These are phyloP conservation scores for Cytauxzoon felis DNA, from an alignment of 169 alveolate species.

Conservation along the genomic window DNA sequence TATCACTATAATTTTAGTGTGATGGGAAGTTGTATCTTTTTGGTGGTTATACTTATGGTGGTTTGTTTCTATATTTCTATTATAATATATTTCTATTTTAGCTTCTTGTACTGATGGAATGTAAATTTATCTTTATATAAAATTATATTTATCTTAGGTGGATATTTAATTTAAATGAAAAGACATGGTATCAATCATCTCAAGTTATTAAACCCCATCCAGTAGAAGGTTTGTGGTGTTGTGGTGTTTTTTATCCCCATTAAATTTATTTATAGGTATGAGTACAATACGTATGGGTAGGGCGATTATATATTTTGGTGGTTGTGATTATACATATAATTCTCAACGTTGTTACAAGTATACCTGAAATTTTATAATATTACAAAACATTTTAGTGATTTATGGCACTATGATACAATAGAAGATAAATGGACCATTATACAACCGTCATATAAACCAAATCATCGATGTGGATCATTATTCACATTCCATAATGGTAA, in stretches of 20 bases:
- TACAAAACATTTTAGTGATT: neutral
- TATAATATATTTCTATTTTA: neutral
- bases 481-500: too few species aligned
- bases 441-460: constrained; percentile 30
- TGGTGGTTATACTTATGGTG: constrained; percentile 61
- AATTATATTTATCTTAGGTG: constrained; percentile 18
- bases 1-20: neutral
- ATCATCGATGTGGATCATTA: constrained; percentile 39
- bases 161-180: constrained; percentile 23
- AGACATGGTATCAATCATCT: constrained; percentile 28
- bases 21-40: constrained; percentile 40
- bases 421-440: constrained; percentile 48
- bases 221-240: constrained; percentile 31
- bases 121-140: neutral
- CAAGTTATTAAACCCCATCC: constrained; percentile 48
- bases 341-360: constrained; percentile 56
- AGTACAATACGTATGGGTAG: constrained; percentile 49
- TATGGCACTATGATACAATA: constrained; percentile 56
- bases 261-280: neutral
- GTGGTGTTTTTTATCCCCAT: too few species aligned
- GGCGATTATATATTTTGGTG: constrained; percentile 56
- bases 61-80: constrained; percentile 3
- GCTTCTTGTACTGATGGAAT: constrained; percentile 46
- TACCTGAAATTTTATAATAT: neutral
- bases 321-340: constrained; percentile 49